phyloP scores from a whole-genome alignment of 2,329 filamentous ascomycete species.

The Ophiostoma tasmaniense region DNA sequence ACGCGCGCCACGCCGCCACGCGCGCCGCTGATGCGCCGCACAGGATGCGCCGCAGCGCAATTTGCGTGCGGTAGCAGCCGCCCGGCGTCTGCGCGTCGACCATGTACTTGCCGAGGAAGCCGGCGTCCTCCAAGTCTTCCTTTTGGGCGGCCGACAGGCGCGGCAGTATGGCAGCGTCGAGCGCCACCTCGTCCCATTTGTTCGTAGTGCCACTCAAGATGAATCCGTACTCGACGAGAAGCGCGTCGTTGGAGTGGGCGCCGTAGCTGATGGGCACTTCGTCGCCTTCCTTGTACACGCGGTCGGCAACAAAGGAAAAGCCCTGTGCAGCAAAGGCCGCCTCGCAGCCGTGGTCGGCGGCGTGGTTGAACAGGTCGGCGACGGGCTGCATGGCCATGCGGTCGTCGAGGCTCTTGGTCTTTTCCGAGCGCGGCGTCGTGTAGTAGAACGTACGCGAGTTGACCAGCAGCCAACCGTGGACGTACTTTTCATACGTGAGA shows the following conservation, averaged over 20 bases:
- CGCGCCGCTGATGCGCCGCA: constrained; percentile 9
- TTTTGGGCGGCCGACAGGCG: constrained; percentile 12
- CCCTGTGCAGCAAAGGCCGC: constrained; percentile 41
- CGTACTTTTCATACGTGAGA: constrained; percentile 30
- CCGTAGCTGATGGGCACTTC: constrained; percentile 65
- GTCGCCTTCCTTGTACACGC: constrained; percentile 45
- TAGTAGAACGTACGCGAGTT: constrained; percentile 57
- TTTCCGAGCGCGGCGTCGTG: constrained; percentile 37
- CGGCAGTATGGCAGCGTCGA: constrained; percentile 39
- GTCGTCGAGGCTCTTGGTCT: constrained; percentile 39
- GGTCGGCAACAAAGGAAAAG: constrained; percentile 47
- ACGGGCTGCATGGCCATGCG: constrained; percentile 63
- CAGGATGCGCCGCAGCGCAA: constrained; percentile 22
- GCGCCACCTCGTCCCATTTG: constrained; percentile 39
- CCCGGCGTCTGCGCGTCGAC: constrained; percentile 22
- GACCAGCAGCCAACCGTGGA: constrained; percentile 48
- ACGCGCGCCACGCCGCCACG: constrained; percentile 18
- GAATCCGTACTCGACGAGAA: constrained; percentile 60
- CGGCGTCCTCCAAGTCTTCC: constrained; percentile 19
- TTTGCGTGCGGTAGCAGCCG: constrained; percentile 24
- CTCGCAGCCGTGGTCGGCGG: constrained; percentile 38
- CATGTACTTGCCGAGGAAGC: constrained; percentile 23
- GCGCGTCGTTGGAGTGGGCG: constrained; percentile 59
- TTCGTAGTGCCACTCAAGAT: constrained; percentile 37
- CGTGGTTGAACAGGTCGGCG: constrained; percentile 60